A percentile compares a stretch with the other conserved stretches of the same genome.
Conservation (phyloP, 2,329 filamentous ascomycete genomes). For the Aureobasidium sp. region DNA sequence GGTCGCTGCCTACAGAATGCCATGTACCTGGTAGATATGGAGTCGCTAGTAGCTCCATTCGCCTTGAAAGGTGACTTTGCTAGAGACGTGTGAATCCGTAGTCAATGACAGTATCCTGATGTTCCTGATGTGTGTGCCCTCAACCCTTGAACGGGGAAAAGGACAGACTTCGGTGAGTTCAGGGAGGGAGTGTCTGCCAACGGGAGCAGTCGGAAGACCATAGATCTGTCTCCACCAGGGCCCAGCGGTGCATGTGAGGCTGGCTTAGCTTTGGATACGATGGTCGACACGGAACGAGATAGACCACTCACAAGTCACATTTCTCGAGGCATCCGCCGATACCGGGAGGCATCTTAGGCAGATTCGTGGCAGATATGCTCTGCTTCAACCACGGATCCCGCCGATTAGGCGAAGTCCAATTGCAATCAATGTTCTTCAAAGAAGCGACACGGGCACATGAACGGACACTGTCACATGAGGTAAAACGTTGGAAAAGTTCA, state of each 20-base stretch:
- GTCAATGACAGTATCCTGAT: too few species aligned
- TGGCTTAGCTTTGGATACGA: neutral
- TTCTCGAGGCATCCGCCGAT: neutral
- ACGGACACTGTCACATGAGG: too few species aligned
- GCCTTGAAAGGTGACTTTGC: too few species aligned
- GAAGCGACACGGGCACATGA: neutral
- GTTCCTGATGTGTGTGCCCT: neutral
- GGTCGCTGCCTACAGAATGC: neutral
- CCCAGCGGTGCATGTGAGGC: neutral
- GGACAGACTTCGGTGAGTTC: slow-evolving; percentile 6
- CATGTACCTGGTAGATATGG: neutral
- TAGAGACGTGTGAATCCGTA: too few species aligned
- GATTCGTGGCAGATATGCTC: neutral
- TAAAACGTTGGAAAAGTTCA: neutral
- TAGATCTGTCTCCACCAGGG: neutral
- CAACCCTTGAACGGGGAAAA: neutral
- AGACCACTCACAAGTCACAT: neutral
- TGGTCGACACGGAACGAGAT: neutral
- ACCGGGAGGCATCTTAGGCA: slow-evolving; percentile 1
- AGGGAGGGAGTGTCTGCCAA: neutral
- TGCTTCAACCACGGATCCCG: neutral
- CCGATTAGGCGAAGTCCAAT: neutral
- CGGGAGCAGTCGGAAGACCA: neutral
- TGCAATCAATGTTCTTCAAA: too few species aligned
- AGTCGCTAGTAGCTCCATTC: neutral